Evolutionary conservation across 1,139 yeast species (phyloP).

Genomic region (Pichia cactophila): DNA sequence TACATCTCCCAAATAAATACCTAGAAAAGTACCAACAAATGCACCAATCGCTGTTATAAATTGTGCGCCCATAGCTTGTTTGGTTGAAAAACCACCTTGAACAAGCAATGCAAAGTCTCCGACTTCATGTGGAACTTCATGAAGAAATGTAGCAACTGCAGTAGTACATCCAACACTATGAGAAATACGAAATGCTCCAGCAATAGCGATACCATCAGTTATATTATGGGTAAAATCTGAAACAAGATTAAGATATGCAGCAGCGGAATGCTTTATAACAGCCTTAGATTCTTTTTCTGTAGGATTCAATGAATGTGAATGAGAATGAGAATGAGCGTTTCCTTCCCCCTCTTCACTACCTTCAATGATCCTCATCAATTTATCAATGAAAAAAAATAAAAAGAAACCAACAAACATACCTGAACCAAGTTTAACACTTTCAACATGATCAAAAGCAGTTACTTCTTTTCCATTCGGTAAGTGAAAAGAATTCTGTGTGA

Average conservation of each 20-base stretch:
- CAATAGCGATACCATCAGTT: slow-evolving; percentile 63
- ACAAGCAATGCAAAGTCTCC: slow-evolving; percentile 65
- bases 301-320: slow-evolving; percentile 15
- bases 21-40: slow-evolving; percentile 51
- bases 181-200: slow-evolving; percentile 56
- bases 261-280: slow-evolving; percentile 21
- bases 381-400: slow-evolving; percentile 50
- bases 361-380: slow-evolving; percentile 42
- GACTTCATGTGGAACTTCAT: slow-evolving; percentile 69
- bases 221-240: slow-evolving; percentile 64
- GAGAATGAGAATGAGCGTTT: slow-evolving; percentile 24
- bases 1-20: slow-evolving; percentile 36
- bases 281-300: slow-evolving; percentile 27
- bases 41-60: slow-evolving; percentile 58
- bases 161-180: slow-evolving; percentile 55
- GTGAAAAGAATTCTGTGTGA: slow-evolving; percentile 42
- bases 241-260: slow-evolving; percentile 55
- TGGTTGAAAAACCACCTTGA: slow-evolving; percentile 56
- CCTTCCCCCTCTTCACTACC: slow-evolving; percentile 25
- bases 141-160: slow-evolving; percentile 57
- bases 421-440: slow-evolving; percentile 42
- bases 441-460: slow-evolving; percentile 37
- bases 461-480: slow-evolving; percentile 26
- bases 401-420: slow-evolving; percentile 52
- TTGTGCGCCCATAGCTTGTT: slow-evolving; percentile 57